Conservation (phyloP, 257 asterid genomes). For the Oldenlandia corymbosa region DNA sequence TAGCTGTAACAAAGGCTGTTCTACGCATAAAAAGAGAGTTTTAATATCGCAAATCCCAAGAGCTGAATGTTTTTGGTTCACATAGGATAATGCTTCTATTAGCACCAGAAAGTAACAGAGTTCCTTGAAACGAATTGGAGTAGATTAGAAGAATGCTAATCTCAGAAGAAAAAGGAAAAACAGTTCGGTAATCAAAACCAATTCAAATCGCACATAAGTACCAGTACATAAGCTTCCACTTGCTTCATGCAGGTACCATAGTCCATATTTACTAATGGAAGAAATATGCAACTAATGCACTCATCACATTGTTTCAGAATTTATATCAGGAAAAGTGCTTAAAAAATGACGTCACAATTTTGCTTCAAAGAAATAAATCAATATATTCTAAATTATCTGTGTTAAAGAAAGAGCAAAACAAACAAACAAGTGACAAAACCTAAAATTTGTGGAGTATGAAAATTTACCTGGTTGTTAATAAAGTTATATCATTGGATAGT, state of each 20-base stretch:
- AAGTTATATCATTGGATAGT: slow-evolving; percentile 41
- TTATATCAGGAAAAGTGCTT: no score
- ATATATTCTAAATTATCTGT: not conserved
- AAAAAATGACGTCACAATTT: no score
- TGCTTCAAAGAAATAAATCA: not conserved
- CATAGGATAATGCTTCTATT: not conserved
- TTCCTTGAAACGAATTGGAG: not conserved
- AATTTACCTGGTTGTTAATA: slow-evolving; percentile 48
- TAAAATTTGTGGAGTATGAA: not conserved
- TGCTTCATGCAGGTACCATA: not conserved
- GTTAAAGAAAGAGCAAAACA: not conserved
- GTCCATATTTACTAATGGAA: not conserved
- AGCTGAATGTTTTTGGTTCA: not conserved
- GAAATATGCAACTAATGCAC: not conserved
- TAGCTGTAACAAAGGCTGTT: not conserved
- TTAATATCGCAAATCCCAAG: not conserved
- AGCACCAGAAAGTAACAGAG: not conserved
- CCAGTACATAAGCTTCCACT: not conserved
- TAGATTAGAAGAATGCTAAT: not conserved
- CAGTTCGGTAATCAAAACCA: not conserved
- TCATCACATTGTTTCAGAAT: not conserved
- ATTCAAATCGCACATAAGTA: not conserved
- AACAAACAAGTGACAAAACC: not conserved
- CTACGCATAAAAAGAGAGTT: not conserved
- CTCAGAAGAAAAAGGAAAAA: not conserved